Conservation (phyloP, 306 rosid genomes). For the Prunus padus region DNA sequence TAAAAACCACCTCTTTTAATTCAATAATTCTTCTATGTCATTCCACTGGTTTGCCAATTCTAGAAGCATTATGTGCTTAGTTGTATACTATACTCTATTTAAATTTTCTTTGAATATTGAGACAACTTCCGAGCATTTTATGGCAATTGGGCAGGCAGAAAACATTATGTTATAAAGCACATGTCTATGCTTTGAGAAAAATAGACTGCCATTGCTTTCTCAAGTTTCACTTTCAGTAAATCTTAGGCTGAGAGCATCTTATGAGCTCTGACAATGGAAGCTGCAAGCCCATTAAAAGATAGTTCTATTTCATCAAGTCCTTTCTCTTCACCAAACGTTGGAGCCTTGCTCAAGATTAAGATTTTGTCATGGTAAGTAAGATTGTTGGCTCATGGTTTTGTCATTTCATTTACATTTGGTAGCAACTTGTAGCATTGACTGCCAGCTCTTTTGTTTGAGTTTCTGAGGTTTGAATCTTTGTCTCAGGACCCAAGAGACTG, state of each 20-base stretch:
- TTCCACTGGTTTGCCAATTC: slow-evolving; percentile 28
- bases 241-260: neutral
- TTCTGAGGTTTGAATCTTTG: slow-evolving; percentile 20
- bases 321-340: slow-evolving; percentile 73
- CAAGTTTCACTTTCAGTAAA: slow-evolving; percentile 25
- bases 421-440: neutral
- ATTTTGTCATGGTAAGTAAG: slow-evolving; percentile 71
- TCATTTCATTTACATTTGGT: neutral
- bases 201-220: slow-evolving; percentile 17
- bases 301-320: slow-evolving; percentile 61
- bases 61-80: slow-evolving; percentile 12
- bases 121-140: slow-evolving; percentile 28
- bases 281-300: slow-evolving; percentile 45
- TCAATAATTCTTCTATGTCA: slow-evolving; percentile 26
- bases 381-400: neutral
- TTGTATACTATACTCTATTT: neutral
- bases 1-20: slow-evolving; percentile 35
- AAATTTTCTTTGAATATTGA: slow-evolving; percentile 24
- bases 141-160: slow-evolving; percentile 19
- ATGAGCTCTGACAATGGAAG: slow-evolving; percentile 52
- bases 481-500: slow-evolving; percentile 86
- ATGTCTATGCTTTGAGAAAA: slow-evolving; percentile 18
- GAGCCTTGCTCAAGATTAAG: slow-evolving; percentile 80
- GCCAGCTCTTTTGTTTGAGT: slow-evolving; percentile 1
- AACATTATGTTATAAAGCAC: slow-evolving; percentile 8